These are phyloP conservation scores for Botryotinia calthae DNA, from an alignment of 2,329 filamentous ascomycete species.

Conservation along the genomic window DNA sequence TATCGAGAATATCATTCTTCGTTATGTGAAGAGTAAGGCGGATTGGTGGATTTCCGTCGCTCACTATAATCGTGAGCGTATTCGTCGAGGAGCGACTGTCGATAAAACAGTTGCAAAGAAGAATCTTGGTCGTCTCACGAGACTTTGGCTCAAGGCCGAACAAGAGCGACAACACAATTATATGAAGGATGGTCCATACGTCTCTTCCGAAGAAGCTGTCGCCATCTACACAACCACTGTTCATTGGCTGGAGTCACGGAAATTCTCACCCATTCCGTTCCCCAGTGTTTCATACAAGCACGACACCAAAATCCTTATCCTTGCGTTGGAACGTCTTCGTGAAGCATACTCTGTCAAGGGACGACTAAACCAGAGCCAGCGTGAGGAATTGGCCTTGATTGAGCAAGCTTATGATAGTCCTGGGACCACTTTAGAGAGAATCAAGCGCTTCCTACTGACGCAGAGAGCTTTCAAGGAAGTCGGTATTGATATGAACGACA, in stretches of 20 bases:
- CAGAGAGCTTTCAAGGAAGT: slow-evolving; percentile 99
- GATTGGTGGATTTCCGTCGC: slow-evolving; percentile 99
- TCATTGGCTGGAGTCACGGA: slow-evolving; percentile 96
- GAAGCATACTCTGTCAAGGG: slow-evolving; percentile 98
- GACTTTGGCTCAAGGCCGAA: slow-evolving; percentile 96
- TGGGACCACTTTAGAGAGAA: slow-evolving; percentile 89
- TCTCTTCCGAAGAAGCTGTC: slow-evolving; percentile 96
- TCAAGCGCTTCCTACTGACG: slow-evolving; percentile 95
- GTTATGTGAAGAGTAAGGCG: slow-evolving; percentile 98
- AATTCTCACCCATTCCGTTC: slow-evolving; percentile 98
- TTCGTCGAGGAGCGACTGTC: slow-evolving; percentile 91
- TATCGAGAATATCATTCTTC: slow-evolving; percentile 97
- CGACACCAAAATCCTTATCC: slow-evolving; percentile 96
- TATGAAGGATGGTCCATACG: slow-evolving; percentile 98
- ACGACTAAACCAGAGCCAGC: slow-evolving; percentile 92
- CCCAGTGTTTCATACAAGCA: slow-evolving; percentile 99
- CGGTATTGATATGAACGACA: slow-evolving; percentile 99
- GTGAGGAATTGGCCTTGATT: slow-evolving; percentile 93
- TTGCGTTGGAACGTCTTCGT: slow-evolving; percentile 86
- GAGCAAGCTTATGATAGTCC: slow-evolving; percentile 98
- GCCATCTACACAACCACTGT: slow-evolving; percentile 99
- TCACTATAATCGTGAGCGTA: slow-evolving; percentile 97
- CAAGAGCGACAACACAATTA: slow-evolving; percentile 99
- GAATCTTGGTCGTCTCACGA: slow-evolving; percentile 90
- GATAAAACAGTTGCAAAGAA: slow-evolving; percentile 99